Base-by-base conservation (phyloP, 164 flowering plant genomes). In the Protea cynaroides region DNA sequence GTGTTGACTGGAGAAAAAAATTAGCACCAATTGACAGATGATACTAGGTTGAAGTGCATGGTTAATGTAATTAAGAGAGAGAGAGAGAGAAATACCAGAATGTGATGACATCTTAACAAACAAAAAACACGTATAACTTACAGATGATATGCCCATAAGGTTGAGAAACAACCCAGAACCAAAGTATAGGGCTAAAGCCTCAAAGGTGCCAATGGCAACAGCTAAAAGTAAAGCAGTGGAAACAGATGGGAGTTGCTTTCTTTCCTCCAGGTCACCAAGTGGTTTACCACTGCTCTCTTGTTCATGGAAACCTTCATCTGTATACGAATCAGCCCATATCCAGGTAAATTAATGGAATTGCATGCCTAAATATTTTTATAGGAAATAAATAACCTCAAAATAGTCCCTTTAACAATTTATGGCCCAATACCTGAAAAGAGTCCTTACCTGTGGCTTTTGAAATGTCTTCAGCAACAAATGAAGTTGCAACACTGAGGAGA, bases 391-490 rank as follows among this genome's bases (percentile, higher is more conserved):
- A 6, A 25, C 19, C 46, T 61, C 14, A 55, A 34, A 47, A 67
- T 37, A 61, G 57, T 5, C 13, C 25, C 18, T 66, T 44, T 25
- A 19, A 53, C 19, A 8, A 40, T 23, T 18, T 37, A 18, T 57
- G 36, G 29, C 38, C 55, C 59, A 52, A 54, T 67, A 89, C 95
- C 97, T 82, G 90, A 68, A 34, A 18, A 51, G 75, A 77, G 38
- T 69, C 70, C 57, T 61, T 49, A 62, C 15, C 56, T 49, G 81
- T 72, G 64, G 59, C 74, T 74, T 76, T 86, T 54, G 97, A 66
- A 60, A 95, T 79, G 71, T 95, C 98, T 72, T 92, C 91, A 63
- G 99, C 98, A 63, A 90, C 97, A 69, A 92, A 88, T 29, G 99
- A 95, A 65, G 99, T 95, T 68, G 99, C 95, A 63, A 92, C 79